Evolutionary conservation across 805 yeast genomes (phyloP), one percentile per base, ranked within the genome.

Genomic region (Lipomyces spencermartinsiae): DNA sequence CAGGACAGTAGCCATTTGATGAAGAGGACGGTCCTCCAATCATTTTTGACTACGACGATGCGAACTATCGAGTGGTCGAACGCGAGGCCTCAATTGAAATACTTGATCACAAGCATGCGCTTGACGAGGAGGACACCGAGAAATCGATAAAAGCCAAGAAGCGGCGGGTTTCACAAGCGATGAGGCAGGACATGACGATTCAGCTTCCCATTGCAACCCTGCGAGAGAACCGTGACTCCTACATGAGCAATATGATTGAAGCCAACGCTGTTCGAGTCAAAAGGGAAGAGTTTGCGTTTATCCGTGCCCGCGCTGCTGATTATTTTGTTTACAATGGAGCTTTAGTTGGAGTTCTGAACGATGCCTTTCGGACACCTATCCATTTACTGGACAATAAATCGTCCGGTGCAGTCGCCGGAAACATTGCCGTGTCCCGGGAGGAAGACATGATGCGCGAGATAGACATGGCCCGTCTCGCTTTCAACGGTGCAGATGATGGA

Each of bases 251-350:
- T 22, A 68, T 68, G 71, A 62, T 33, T 5, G 49, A 22, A 8
- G 62, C 55, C 5, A 57, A 39, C 25, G 35, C 14, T 3, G 7
- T 22, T 9, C 4, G 25, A 8, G 14, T 3, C 10, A 35, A 35
- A 25, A 58, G 58, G 25, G 37, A 43, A 31, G 57, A 46, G 29
- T 12, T 12, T 8, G 16, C 31, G 1, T 61, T 51, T 39, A 6
- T 59, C 16, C 58, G 65, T 1, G 34, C 34, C 12, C n/a, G 22
- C 16, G 65, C 58, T 5, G 56, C 33, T 4, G 61, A 59, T 4
- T 58, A 39, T 31, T 67, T 64, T 39, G 68, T 64, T 1, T 60
- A 49, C 58, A 61, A 39, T 12, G 43, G 64, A 33, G 63, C 14
- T 14, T 16, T 34, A 9, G 58, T 14, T 22, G 22, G 31, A 25